Evolutionary conservation across 2,329 filamentous ascomycete genomes (phyloP).

Genomic region (Cadophora luteo-olivacea): DNA sequence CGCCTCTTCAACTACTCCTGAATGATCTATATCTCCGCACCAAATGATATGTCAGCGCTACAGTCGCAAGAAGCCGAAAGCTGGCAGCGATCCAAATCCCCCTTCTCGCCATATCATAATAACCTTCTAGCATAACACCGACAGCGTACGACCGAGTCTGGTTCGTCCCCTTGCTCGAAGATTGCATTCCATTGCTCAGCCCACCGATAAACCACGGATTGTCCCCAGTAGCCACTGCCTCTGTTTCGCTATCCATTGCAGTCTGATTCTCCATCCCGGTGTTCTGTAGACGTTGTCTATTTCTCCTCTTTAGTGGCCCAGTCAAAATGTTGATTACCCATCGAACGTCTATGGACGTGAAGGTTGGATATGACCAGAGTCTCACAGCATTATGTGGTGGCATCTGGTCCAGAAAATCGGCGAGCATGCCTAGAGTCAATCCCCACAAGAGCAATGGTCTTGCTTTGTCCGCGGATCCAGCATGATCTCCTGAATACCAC

Average conservation of each 20-base stretch:
- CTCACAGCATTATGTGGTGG: constrained; percentile 66
- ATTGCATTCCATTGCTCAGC: constrained; percentile 31
- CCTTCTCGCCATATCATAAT: constrained; percentile 42
- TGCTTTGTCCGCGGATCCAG: constrained; percentile 36
- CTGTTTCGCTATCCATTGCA: constrained; percentile 40
- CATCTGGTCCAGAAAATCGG: constrained; percentile 71
- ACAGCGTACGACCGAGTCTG: constrained; percentile 37
- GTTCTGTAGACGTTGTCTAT: constrained; percentile 44
- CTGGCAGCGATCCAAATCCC: constrained; percentile 40
- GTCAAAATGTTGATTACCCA: constrained; percentile 66
- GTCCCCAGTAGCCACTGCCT: constrained; percentile 36
- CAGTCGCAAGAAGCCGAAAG: constrained; percentile 29
- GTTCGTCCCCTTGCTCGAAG: constrained; percentile 31
- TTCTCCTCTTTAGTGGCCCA: constrained; percentile 60
- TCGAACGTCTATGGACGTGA: constrained; percentile 66
- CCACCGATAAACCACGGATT: constrained; percentile 36
- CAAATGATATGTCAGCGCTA: constrained; percentile 18
- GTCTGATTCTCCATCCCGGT: constrained; percentile 40
- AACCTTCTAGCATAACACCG: constrained; percentile 43
- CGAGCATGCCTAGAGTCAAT: constrained; percentile 69
- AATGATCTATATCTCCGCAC: constrained; percentile 22
- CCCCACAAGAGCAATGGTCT: constrained; percentile 70
- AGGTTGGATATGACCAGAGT: constrained; percentile 72
- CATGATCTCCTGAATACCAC: constrained; percentile 45
- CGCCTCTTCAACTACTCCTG: neutral